These are phyloP conservation scores for Marasmius sp. DNA, from an alignment of 1,284 basidiomycete species.

Conservation along the genomic window DNA sequence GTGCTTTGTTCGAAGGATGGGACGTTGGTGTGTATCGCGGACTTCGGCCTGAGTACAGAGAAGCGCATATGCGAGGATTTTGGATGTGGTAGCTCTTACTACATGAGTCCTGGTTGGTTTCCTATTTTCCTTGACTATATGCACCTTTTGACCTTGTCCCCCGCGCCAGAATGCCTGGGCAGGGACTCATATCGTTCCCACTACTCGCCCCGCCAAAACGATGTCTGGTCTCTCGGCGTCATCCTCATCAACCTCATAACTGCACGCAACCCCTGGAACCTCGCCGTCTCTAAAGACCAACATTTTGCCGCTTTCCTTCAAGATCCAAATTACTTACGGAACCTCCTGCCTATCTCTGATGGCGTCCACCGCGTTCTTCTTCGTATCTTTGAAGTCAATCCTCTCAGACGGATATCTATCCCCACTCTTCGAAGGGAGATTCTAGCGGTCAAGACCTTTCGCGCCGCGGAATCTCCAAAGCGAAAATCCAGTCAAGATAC, in stretches of 20 bases:
- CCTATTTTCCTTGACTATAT: background rate
- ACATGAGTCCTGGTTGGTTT: conserved; percentile 18
- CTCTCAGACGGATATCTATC: conserved; percentile 11
- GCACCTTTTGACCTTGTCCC: background rate
- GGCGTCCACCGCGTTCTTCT: conserved; percentile 7
- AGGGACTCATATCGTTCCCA: conserved; percentile 12
- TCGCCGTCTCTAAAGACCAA: conserved; percentile 12
- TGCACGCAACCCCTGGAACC: conserved; percentile 68
- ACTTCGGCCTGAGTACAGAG: conserved; percentile 11
- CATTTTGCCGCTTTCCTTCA: conserved; percentile 11
- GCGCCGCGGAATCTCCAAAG: background rate
- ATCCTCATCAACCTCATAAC: conserved; percentile 67
- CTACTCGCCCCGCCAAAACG: conserved; percentile 26
- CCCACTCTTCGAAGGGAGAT: conserved; percentile 9
- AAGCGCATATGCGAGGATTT: conserved; percentile 9
- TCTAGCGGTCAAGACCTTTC: conserved; percentile 9
- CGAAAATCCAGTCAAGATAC: background rate
- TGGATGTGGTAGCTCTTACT: conserved; percentile 15
- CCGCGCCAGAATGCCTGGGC: conserved; percentile 13
- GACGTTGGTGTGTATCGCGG: conserved; percentile 6
- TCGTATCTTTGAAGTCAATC: conserved; percentile 12
- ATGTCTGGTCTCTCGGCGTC: conserved; percentile 76
- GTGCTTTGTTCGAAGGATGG: conserved; percentile 13
- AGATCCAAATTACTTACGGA: conserved; percentile 8
- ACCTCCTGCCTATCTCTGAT: conserved; percentile 12